Base-by-base conservation (phyloP, 257 asterid genomes). In the Primulina huaijiensis region DNA sequence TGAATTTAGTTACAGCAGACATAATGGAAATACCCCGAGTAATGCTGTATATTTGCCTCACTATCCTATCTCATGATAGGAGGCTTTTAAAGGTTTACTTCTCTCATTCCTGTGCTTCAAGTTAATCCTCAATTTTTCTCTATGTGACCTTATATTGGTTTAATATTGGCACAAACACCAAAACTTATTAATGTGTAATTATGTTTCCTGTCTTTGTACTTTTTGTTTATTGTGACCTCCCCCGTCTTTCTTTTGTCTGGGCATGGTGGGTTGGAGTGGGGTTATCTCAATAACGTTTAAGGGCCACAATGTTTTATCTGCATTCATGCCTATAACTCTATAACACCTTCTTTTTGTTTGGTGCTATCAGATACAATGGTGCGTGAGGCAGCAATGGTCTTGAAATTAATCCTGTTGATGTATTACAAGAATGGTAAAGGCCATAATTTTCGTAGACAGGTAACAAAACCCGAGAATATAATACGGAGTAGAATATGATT, bases 361-460 rank as follows among this genome's bases (percentile, higher is more conserved):
- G 67, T 61, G 23, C 79, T 80, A 69, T 56, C 82, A 92, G 98
- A 92, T 85, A 89, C 87, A 37, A 87, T 88, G 96, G 95, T 64
- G 37, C 87, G 94, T 50, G 94, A 92, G 83, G 82, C 82, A 29
- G 94, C 96, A 75, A 92, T 92, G 98, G 81, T 76, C 79, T 76
- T 89, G 83, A 92, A 92, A 79, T 76, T 87, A 77, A 72, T 82
- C 72, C 79, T 92, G 62, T 83, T 92, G 30, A 84, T 89, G 90
- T 86, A 89, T 73, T 89, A 86, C 64, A 88, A 85, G 86, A 89
- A 89, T 66, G 89, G 94, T 50, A 79, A 88, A 76, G 95, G 96
- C 66, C 96, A 87, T 81, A 88, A 83, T 81, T 92, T 88, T 60
- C 90, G 96, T 57, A 88, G 95, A 86, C 98, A 92, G 94, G 98